Conservation (phyloP, 352 stramenopile species). For the Phytophthora pistaciae region DNA sequence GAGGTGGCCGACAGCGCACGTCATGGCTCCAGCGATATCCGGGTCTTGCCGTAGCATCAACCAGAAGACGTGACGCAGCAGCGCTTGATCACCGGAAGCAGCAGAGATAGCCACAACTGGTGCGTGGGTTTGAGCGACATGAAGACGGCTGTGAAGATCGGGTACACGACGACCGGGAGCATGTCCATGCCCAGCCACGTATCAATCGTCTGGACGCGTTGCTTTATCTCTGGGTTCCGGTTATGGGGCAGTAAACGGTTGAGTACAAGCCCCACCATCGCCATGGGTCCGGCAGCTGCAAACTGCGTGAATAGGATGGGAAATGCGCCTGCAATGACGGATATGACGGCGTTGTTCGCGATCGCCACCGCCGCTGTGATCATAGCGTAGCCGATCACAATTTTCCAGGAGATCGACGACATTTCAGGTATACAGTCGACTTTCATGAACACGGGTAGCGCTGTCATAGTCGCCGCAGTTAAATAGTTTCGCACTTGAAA, state of each 20-base stretch:
- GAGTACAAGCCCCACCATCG: conserved; percentile 2
- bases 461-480: conserved; percentile 14
- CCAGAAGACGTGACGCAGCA: conserved; percentile 6
- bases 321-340: conserved; percentile 22
- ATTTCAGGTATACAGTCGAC: conserved; percentile 36
- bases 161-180: conserved; percentile 37
- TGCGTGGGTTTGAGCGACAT: conserved; percentile 20
- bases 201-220: conserved; percentile 14
- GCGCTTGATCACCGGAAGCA: conserved; percentile 39
- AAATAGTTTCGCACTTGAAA: conserved; percentile 43
- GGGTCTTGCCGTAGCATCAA: conserved; percentile 23
- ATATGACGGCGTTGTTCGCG: conserved; percentile 15
- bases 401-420: conserved; percentile 12
- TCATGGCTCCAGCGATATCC: conserved; percentile 38
- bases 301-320: conserved; percentile 42
- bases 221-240: neutral
- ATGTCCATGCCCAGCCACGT: conserved; percentile 15
- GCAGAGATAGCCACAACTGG: conserved; percentile 38
- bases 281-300: conserved; percentile 22
- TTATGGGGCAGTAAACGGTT: conserved; percentile 15
- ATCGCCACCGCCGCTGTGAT: conserved; percentile 22
- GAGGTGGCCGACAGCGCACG: conserved; percentile 29
- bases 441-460: conserved; percentile 19
- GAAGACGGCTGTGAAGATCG: conserved; percentile 30
- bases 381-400: conserved; percentile 13